These are phyloP conservation scores for Delonix regia DNA, from an alignment of 306 rosid genomes.

Conservation along the genomic window DNA sequence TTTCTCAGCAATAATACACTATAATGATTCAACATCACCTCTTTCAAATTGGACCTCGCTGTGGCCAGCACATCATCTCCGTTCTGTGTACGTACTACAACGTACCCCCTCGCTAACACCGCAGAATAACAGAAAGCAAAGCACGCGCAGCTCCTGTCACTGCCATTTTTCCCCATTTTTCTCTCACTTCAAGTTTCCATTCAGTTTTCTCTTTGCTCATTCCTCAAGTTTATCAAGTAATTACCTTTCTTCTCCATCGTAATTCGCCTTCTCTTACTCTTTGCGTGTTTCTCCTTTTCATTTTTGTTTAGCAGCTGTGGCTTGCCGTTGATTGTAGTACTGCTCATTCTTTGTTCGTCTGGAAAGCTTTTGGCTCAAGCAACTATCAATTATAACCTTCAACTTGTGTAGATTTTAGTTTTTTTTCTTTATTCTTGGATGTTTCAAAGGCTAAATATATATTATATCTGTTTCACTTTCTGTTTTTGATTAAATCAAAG, in stretches of 20 bases:
- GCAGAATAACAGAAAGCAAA: constrained; percentile 16
- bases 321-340: neutral
- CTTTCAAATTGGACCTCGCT: too few relatives aligned
- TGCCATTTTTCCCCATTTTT: neutral
- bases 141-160: neutral
- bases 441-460: neutral
- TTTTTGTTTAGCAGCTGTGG: neutral
- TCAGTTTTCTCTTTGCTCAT: neutral
- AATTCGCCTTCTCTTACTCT: neutral
- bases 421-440: neutral
- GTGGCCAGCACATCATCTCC: constrained; percentile 3
- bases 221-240: neutral
- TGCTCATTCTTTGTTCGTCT: neutral
- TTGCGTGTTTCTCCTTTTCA: neutral
- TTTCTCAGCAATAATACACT: neutral
- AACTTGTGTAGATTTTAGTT: neutral
- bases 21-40: too few relatives aligned
- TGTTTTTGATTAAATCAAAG: neutral
- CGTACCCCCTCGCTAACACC: neutral
- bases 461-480: neutral
- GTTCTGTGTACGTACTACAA: neutral
- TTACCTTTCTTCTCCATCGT: neutral
- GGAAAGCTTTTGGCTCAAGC: neutral
- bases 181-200: neutral
- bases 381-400: neutral